A percentile compares a stretch with the other conserved stretches of the same genome.
These are phyloP conservation scores for Dendrobium catenatum DNA, from an alignment of 106 monocot genomes.

Conservation along the genomic window DNA sequence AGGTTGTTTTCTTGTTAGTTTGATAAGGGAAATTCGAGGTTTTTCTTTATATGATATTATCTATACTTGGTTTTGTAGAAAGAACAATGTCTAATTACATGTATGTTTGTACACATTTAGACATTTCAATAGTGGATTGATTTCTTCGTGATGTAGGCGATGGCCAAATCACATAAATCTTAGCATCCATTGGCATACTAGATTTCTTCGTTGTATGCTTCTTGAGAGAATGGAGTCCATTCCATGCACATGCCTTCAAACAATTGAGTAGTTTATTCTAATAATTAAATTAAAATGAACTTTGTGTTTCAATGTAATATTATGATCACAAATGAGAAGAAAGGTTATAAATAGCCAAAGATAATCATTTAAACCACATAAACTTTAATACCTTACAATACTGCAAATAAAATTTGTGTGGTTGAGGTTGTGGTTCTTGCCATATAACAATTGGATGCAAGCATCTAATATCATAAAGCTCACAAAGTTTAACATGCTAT, in stretches of 20 bases:
- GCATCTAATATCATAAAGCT: background rate
- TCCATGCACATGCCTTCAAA: background rate
- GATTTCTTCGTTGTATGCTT: background rate
- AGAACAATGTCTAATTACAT: too few relatives aligned
- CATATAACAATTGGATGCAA: background rate
- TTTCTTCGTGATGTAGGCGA: background rate
- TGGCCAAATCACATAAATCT: background rate
- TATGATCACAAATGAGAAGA: background rate
- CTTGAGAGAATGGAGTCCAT: background rate
- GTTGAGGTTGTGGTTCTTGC: background rate
- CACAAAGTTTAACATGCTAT: background rate
- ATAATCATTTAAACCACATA: background rate
- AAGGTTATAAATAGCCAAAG: background rate
- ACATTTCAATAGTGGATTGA: too few relatives aligned
- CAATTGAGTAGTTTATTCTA: background rate
- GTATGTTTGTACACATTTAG: too few relatives aligned
- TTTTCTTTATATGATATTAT: too few relatives aligned
- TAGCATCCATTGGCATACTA: background rate
- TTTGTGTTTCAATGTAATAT: background rate
- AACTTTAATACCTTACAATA: background rate
- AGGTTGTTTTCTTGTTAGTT: too few relatives aligned
- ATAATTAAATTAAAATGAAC: background rate
- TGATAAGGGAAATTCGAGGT: too few relatives aligned
- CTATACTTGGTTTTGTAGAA: too few relatives aligned
- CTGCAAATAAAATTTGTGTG: background rate